Evolutionary conservation across 805 yeast genomes (phyloP), one percentile per base, ranked within the genome.

Genomic region (Candida insectorum): DNA sequence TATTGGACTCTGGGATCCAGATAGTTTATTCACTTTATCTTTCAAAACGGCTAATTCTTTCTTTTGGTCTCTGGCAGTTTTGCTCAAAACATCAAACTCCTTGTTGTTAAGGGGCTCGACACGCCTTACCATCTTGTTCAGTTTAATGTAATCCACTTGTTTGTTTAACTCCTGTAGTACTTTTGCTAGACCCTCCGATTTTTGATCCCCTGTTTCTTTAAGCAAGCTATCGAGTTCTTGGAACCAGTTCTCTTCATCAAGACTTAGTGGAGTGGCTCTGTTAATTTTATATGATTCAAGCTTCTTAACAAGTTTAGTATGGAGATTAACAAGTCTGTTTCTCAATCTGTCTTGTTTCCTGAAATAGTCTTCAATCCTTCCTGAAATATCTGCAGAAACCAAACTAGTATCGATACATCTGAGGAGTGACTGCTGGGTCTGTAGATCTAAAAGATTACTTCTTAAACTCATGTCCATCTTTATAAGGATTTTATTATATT

Each of bases 241-340:
- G 30, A 60, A 56, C 71, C 71, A 66, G 4, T 31, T 34, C 30
- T 45, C 52, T 36, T 66, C 73, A 15, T 57, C 52, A 1, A 44
- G 36, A 1, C 70, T 60, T 17, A 66, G 43, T 5, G 69, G 69
- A 10, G 61, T 43, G 4, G 50, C 34, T 13, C 39, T 47, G 4
- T 40, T 34, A 14, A 46, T 44, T 21, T 45, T 56, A 9, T 47
- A 27, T 22, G 45, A 41, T 25, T 53, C 56, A 3, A 59, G 44
- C n/a, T 53, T 44, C 3, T 43, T 37, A 4, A 47, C 40, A 5
- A 63, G 34, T 26, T 43, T 51, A 3, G 30, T 33, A 23, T 60
- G 58, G 12, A 63, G 31, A 4, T 24, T 20, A 2, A 40, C 31
- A 10, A 49, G 36, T 34, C 56, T 55, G 6, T 33, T 33, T 13